Conservation (phyloP, 345 rosid species). For the Gossypium bickii region DNA sequence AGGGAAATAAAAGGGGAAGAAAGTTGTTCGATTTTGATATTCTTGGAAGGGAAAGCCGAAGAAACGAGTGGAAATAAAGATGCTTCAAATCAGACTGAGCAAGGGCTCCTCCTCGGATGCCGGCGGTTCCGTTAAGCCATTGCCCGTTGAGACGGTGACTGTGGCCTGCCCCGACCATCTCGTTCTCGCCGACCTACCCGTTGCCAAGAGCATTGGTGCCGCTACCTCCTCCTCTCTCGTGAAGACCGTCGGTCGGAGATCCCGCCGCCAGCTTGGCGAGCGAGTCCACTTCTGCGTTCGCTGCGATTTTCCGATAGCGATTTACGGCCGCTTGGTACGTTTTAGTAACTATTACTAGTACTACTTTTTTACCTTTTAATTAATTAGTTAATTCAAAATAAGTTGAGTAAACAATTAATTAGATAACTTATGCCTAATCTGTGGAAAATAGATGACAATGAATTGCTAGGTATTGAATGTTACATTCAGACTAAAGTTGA, state of each 20-base stretch:
- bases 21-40: background rate
- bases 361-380: background rate
- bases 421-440: background rate
- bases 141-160: slow-evolving; percentile 68
- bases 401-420: too few relatives aligned
- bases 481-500: background rate
- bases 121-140: slow-evolving; percentile 48
- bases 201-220: slow-evolving; percentile 91
- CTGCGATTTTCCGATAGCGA: slow-evolving; percentile 91
- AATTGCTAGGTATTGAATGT: background rate
- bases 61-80: slow-evolving; percentile 8
- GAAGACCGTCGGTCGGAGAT: slow-evolving; percentile 74
- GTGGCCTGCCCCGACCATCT: slow-evolving; percentile 97
- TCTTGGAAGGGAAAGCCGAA: background rate
- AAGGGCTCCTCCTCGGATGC: slow-evolving; percentile 54
- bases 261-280: slow-evolving; percentile 93
- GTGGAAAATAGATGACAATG: background rate
- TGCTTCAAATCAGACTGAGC: slow-evolving; percentile 83
- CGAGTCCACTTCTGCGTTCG: slow-evolving; percentile 95
- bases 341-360: background rate
- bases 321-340: slow-evolving; percentile 86
- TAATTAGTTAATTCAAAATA: too few relatives aligned
- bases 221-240: slow-evolving; percentile 56
- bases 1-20: too few relatives aligned
- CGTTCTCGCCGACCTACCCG: slow-evolving; percentile 94